Conservation (phyloP, 2,329 filamentous ascomycete species). For the Sclerotinia minor region DNA sequence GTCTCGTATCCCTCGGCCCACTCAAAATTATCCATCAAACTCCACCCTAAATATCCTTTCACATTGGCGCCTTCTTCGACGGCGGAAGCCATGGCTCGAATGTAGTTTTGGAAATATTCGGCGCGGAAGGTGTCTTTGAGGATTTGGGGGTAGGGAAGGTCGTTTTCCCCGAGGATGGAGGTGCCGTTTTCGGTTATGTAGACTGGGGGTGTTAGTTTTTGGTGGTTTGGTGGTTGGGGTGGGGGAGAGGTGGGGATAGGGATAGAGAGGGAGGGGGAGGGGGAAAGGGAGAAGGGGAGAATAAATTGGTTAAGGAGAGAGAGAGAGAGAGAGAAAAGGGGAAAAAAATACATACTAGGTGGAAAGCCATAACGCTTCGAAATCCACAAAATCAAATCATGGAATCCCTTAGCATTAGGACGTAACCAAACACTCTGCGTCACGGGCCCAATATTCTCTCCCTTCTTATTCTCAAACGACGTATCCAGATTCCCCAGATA, state of each 20-base stretch:
- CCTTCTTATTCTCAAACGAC: constrained; percentile 68
- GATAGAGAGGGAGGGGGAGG: too few relatives aligned
- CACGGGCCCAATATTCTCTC: constrained; percentile 74
- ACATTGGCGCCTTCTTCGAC: constrained; percentile 76
- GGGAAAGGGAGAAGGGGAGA: neutral
- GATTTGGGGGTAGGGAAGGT: constrained; percentile 67
- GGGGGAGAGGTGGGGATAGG: neutral
- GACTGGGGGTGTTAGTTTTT: constrained; percentile 11
- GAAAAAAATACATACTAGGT: neutral
- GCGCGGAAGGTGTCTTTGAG: constrained; percentile 80
- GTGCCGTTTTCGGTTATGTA: constrained; percentile 91
- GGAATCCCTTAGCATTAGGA: constrained; percentile 74
- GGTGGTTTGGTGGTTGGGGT: neutral
- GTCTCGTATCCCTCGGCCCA: constrained; percentile 83
- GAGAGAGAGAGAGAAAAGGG: too few relatives aligned
- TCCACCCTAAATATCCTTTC: constrained; percentile 81
- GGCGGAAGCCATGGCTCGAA: constrained; percentile 74
- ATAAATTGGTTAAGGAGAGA: too few relatives aligned
- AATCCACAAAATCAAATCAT: constrained; percentile 74
- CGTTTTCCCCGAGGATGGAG: constrained; percentile 79
- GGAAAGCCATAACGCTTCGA: constrained; percentile 66
- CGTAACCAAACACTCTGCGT: constrained; percentile 82
- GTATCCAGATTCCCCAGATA: constrained; percentile 74
- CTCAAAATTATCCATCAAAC: constrained; percentile 66
- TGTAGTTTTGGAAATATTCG: constrained; percentile 76